Percentiles rank a stretch among this genome's conserved stretches.
These are phyloP conservation scores for Chaetothyriales sp. DNA, from an alignment of 2,329 filamentous ascomycete species.

Conservation along the genomic window DNA sequence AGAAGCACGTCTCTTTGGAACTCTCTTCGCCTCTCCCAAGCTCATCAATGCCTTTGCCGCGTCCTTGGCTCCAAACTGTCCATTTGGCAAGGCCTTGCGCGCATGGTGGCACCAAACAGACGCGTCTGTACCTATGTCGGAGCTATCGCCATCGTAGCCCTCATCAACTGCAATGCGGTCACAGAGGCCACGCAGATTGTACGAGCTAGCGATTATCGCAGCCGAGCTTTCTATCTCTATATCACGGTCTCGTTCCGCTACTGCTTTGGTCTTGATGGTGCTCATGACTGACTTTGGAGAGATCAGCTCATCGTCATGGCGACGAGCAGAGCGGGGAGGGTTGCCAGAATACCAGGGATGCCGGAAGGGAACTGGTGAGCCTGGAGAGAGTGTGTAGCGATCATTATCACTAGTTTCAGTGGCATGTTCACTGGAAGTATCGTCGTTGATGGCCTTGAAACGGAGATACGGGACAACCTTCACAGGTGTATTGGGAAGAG, in stretches of 20 bases:
- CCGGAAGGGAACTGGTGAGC: constrained; percentile 28
- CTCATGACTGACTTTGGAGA: background rate
- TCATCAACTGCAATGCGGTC: background rate
- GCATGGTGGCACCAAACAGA: background rate
- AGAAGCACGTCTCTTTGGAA: constrained; percentile 6
- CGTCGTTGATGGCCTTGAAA: constrained; percentile 8
- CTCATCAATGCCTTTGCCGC: constrained; percentile 4
- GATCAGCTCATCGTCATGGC: constrained; percentile 5
- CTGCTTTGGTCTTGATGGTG: background rate
- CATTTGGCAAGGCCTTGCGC: background rate
- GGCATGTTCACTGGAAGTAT: constrained; percentile 29
- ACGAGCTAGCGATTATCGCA: background rate
- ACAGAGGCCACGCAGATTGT: background rate
- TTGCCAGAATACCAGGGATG: constrained; percentile 32
- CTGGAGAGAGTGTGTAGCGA: constrained; percentile 18
- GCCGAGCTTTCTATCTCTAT: background rate
- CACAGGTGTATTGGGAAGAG: background rate
- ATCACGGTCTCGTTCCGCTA: background rate
- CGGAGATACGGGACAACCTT: background rate
- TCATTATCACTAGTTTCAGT: constrained; percentile 28
- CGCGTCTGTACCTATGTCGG: background rate
- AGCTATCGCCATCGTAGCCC: background rate
- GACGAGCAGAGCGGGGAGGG: constrained; percentile 12
- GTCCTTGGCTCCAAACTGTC: constrained; percentile 1
- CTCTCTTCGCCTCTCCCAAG: constrained; percentile 1